Conservation (phyloP, 176 grass and related monocot genomes). For the Oryza punctata region DNA sequence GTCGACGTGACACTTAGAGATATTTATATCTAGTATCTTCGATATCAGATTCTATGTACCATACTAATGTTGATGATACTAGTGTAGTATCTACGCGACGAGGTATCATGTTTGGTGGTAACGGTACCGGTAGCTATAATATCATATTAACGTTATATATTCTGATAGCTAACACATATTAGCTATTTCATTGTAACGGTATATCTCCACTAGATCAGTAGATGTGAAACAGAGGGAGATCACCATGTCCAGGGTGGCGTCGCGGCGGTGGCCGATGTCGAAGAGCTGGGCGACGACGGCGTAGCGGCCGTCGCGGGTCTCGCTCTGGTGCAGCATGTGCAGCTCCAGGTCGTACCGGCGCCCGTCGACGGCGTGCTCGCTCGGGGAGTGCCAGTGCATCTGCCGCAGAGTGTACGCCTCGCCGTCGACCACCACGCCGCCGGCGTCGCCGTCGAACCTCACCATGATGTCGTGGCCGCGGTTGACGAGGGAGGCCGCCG, state of each 20-base stretch:
- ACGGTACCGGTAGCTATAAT: no score
- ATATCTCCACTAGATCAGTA: no score
- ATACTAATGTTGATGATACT: no score
- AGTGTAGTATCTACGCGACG: no score
- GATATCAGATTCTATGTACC: no score
- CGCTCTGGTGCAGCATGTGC: conserved; percentile 76
- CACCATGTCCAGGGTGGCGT: conserved; percentile 60
- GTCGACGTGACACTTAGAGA: no score
- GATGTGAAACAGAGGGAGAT: no score
- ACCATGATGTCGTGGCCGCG: conserved; percentile 75
- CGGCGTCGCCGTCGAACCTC: conserved; percentile 55
- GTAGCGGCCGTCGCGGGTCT: not conserved
- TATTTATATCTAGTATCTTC: no score
- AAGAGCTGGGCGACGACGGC: conserved; percentile 69
- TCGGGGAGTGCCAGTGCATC: conserved; percentile 91
- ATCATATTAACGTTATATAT: no score
- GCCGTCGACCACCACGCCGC: conserved; percentile 56
- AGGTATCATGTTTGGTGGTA: no score
- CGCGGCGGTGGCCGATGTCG: conserved; percentile 24
- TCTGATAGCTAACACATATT: no score
- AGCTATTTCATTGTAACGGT: no score
- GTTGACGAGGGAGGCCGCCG: conserved; percentile 45
- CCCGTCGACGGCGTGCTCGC: conserved; percentile 77
- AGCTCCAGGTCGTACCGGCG: conserved; percentile 66
- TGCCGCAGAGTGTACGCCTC: conserved; percentile 53